Conservation (phyloP, 164 flowering plant species). For the Aristolochia californica region DNA sequence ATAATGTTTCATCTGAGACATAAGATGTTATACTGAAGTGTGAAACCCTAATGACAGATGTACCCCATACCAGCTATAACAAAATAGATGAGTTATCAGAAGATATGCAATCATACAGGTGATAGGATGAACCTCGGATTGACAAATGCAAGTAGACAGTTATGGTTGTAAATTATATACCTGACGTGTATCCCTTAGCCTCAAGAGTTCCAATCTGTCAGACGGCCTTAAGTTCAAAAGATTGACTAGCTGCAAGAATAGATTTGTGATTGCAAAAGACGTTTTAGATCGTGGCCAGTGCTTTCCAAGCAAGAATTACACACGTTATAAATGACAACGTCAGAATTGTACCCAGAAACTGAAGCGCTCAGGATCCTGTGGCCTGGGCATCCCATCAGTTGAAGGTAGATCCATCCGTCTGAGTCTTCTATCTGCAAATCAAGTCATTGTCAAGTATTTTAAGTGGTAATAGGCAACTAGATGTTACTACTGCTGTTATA, state of each 20-base stretch:
- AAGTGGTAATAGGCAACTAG: background rate
- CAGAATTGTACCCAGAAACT: conserved; percentile 79
- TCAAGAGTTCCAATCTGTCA: conserved; percentile 74
- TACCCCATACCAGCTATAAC: too few relatives aligned
- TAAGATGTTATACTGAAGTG: too few relatives aligned
- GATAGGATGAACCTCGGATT: too few relatives aligned
- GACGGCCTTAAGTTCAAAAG: conserved; percentile 54
- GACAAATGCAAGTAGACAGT: too few relatives aligned
- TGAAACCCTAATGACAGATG: too few relatives aligned
- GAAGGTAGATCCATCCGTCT: conserved; percentile 42
- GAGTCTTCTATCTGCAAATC: conserved; percentile 42
- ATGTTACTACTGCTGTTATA: background rate
- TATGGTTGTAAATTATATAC: conserved; percentile 23
- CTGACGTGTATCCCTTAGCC: conserved; percentile 66
- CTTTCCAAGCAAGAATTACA: background rate
- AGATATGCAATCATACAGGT: too few relatives aligned
- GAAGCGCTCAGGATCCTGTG: conserved; percentile 75
- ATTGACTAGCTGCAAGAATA: conserved; percentile 54
- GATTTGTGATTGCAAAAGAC: background rate
- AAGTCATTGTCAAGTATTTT: background rate
- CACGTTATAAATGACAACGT: background rate
- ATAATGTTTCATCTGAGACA: too few relatives aligned
- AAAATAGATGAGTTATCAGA: too few relatives aligned
- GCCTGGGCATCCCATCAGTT: conserved; percentile 70
- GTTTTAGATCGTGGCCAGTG: too few relatives aligned